Percentiles rank a stretch among this genome's conserved stretches.
Evolutionary conservation across 2,329 filamentous ascomycete genomes (phyloP).

Genomic region (Beauveria australis): DNA sequence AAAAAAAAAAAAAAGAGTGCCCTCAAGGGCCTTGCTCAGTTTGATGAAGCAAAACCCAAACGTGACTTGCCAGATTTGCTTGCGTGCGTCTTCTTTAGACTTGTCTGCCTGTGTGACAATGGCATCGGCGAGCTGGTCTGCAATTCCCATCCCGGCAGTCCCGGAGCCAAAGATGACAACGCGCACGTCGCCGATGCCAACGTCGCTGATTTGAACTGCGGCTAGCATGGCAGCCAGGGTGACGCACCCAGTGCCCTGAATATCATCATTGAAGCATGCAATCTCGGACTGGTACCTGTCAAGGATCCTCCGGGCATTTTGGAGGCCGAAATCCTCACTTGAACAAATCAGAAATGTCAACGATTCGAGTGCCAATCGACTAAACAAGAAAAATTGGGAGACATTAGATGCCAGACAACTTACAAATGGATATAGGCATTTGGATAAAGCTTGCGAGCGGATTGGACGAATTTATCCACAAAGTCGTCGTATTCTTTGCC

Average conservation of each 20-base stretch:
- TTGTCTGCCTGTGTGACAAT: conserved; percentile 62
- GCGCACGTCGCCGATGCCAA: conserved; percentile 59
- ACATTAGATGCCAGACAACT: background rate
- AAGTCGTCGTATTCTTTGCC: conserved; percentile 71
- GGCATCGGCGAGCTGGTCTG: conserved; percentile 74
- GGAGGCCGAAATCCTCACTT: conserved; percentile 69
- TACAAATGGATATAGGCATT: conserved; percentile 74
- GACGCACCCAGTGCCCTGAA: conserved; percentile 83
- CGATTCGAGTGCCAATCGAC: too few relatives aligned
- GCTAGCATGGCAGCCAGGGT: conserved; percentile 77
- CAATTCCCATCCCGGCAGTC: conserved; percentile 76
- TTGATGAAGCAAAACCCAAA: too few relatives aligned
- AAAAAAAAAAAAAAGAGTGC: background rate
- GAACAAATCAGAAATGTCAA: background rate
- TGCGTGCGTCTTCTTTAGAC: conserved; percentile 62
- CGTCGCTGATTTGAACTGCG: conserved; percentile 59
- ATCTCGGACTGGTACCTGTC: conserved; percentile 67
- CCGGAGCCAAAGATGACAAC: conserved; percentile 75
- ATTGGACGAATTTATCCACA: conserved; percentile 64
- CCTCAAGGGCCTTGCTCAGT: background rate
- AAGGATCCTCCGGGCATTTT: conserved; percentile 66
- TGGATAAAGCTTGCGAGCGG: conserved; percentile 62
- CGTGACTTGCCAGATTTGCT: conserved; percentile 56
- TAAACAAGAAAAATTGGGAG: too few relatives aligned
- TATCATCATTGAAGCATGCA: conserved; percentile 85